Evolutionary conservation across 225 moss, liverwort and hornwort genomes (phyloP).

Genomic region (Pleurozium schreberi): DNA sequence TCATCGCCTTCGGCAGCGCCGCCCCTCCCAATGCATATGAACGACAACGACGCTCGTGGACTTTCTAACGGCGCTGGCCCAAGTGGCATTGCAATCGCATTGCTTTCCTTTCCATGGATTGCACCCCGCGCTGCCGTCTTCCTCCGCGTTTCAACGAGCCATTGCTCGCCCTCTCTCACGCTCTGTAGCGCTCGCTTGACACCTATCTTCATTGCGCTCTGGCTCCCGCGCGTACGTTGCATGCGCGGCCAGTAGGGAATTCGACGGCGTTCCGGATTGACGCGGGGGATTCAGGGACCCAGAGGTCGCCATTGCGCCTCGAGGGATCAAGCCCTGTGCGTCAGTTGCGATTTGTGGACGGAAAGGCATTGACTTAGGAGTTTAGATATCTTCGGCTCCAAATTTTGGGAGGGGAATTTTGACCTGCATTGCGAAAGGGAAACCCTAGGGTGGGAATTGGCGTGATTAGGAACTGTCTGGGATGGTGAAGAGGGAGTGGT

Average conservation of each 20-base stretch:
- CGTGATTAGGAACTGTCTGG: not conserved
- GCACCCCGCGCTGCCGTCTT: not conserved
- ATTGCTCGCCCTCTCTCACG: not conserved
- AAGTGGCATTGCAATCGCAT: not conserved
- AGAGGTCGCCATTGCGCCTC: not conserved
- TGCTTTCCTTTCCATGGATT: not conserved
- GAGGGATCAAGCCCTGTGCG: not conserved
- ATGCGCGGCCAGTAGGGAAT: not conserved
- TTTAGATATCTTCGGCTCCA: not conserved
- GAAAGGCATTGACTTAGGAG: not conserved
- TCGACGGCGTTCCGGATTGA: not conserved
- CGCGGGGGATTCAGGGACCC: not conserved
- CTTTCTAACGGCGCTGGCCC: not conserved
- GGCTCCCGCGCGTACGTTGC: not conserved
- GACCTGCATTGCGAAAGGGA: conserved; percentile 1
- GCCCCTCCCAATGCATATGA: not conserved
- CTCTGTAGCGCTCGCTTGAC: not conserved
- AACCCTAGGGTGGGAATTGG: conserved; percentile 13
- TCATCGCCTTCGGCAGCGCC: conserved; percentile 5
- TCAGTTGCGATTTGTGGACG: conserved; percentile 9
- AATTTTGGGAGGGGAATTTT: not conserved
- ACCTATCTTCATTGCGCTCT: not conserved
- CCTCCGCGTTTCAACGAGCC: not conserved
- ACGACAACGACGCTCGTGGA: not conserved
- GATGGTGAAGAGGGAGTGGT: not conserved